Conservation (phyloP, 805 yeast genomes). For the Monosporozyma siamensis region DNA sequence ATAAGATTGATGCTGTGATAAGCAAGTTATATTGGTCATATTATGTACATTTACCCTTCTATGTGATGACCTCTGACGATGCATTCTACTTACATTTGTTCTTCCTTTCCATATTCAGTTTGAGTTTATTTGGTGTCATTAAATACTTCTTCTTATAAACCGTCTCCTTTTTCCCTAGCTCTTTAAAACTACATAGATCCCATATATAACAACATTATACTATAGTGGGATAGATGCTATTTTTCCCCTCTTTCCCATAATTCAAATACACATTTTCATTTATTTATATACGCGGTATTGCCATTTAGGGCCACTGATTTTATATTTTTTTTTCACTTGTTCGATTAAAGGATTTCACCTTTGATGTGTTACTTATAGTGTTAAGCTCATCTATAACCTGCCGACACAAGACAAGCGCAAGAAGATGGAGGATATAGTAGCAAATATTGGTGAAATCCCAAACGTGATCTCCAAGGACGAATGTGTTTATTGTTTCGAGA, state of each 20-base stretch:
- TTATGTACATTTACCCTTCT: slow-evolving; percentile 37
- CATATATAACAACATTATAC: too few species aligned
- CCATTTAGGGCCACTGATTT: too few species aligned
- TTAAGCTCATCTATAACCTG: too few species aligned
- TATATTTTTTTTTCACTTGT: too few species aligned
- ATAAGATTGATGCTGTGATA: slow-evolving; percentile 14
- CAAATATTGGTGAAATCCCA: slow-evolving; percentile 16
- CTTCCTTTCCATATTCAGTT: slow-evolving; percentile 31
- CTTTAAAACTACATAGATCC: too few species aligned
- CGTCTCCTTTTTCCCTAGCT: too few species aligned
- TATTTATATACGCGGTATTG: too few species aligned
- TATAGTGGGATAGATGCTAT: too few species aligned
- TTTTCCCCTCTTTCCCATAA: too few species aligned
- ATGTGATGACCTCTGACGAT: slow-evolving; percentile 35
- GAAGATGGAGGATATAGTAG: slow-evolving; percentile 2
- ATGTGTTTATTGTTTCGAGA: slow-evolving; percentile 78
- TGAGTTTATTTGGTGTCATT: slow-evolving; percentile 33
- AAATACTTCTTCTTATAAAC: slow-evolving; percentile 22
- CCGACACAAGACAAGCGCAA: neutral
- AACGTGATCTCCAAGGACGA: slow-evolving; percentile 70
- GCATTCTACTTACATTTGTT: slow-evolving; percentile 34
- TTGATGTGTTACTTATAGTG: too few species aligned
- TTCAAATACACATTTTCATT: too few species aligned
- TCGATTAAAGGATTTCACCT: too few species aligned
- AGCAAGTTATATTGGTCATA: slow-evolving; percentile 35